A percentile compares a stretch with the other conserved stretches of the same genome.
phyloP scores from a whole-genome alignment of 2,329 filamentous ascomycete species.

The Trichophyton mentagrophytes region DNA sequence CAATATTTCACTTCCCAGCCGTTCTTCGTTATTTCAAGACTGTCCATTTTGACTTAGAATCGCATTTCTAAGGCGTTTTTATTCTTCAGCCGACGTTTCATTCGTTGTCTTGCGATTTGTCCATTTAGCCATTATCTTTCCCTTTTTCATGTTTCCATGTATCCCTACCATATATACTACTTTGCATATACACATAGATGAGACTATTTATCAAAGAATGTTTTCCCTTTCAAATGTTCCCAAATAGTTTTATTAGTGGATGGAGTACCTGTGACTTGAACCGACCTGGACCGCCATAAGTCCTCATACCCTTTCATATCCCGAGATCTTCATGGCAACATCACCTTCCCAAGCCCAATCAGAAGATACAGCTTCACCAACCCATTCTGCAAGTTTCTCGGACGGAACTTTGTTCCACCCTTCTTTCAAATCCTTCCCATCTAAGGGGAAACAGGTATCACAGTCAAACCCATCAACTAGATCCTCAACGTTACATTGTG shows the following conservation, averaged over 20 bases:
- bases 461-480: slow-evolving; percentile 29
- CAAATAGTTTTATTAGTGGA: neutral
- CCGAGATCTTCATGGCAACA: slow-evolving; percentile 37
- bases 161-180: neutral
- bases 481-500: slow-evolving; percentile 5
- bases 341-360: slow-evolving; percentile 39
- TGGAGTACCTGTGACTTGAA: neutral
- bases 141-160: neutral
- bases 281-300: neutral
- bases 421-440: slow-evolving; percentile 20
- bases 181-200: neutral
- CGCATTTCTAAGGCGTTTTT: neutral
- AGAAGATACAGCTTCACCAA: slow-evolving; percentile 29
- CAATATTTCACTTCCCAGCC: neutral
- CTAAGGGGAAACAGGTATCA: slow-evolving; percentile 37
- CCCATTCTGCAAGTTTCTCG: slow-evolving; percentile 29
- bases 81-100: neutral
- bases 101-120: neutral
- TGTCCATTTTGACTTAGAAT: neutral
- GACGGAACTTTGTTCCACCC: slow-evolving; percentile 25
- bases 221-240: neutral
- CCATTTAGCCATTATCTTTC: neutral
- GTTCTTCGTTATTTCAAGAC: neutral
- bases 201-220: neutral
- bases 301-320: slow-evolving; percentile 26